These are phyloP conservation scores for Ganoderma meredithae DNA, from an alignment of 1,284 basidiomycete species.

Conservation along the genomic window DNA sequence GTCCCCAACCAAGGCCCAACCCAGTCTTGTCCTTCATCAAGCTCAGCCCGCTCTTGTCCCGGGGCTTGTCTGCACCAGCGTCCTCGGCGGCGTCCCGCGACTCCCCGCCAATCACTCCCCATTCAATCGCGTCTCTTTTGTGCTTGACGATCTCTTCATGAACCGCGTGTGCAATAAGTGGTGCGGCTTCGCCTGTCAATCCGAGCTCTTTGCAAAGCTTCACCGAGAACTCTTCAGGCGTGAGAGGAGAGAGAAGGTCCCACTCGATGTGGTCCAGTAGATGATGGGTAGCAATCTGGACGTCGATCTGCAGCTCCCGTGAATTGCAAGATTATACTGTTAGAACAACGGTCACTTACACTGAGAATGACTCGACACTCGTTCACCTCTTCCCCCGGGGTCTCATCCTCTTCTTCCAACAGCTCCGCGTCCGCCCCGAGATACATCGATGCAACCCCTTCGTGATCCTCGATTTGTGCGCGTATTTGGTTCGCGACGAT, in stretches of 20 bases:
- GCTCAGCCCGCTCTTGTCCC: conserved; percentile 58
- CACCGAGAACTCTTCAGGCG: conserved; percentile 86
- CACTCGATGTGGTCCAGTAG: conserved; percentile 97
- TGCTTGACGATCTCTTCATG: conserved; percentile 96
- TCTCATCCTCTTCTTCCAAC: conserved; percentile 44
- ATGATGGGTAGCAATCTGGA: conserved; percentile 94
- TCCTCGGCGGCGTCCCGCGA: conserved; percentile 35
- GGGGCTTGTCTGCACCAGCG: conserved; percentile 40
- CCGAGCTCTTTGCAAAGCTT: conserved; percentile 90
- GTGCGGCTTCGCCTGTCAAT: conserved; percentile 86
- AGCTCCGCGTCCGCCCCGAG: conserved; percentile 41
- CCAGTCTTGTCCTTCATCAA: conserved; percentile 82
- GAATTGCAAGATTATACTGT: conserved; percentile 5
- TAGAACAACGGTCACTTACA: conserved; percentile 55
- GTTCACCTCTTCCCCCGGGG: conserved; percentile 65
- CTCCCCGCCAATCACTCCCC: conserved; percentile 82
- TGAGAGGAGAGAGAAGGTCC: conserved; percentile 93
- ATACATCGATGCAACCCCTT: conserved; percentile 77
- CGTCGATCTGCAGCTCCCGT: conserved; percentile 78
- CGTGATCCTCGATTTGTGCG: conserved; percentile 90
- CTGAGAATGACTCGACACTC: conserved; percentile 92
- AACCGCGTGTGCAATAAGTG: conserved; percentile 91
- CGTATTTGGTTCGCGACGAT: conserved; percentile 88
- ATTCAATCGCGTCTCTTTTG: conserved; percentile 93
- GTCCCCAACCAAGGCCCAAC: conserved; percentile 72